A percentile compares a stretch with the other conserved stretches of the same genome.
Conservation (phyloP, 2,329 filamentous ascomycete species). For the Meredithiella fracta region DNA sequence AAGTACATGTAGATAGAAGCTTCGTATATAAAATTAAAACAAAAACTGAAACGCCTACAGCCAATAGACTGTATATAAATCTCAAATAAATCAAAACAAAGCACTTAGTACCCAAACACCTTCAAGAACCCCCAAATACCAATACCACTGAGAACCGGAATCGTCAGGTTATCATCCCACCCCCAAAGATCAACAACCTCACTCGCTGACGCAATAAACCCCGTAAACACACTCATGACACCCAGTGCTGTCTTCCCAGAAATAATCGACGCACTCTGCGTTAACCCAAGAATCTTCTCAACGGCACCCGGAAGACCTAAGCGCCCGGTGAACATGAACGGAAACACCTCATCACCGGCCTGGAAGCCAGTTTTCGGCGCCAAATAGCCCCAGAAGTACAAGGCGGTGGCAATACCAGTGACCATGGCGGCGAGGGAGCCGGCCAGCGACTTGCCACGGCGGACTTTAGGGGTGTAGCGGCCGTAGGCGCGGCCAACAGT, state of each 20-base stretch:
- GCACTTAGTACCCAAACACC: conserved; percentile 45
- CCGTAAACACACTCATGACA: conserved; percentile 70
- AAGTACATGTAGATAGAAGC: background rate
- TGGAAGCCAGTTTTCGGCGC: conserved; percentile 52
- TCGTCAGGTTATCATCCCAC: conserved; percentile 95
- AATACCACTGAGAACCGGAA: conserved; percentile 75
- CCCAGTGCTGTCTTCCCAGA: conserved; percentile 57
- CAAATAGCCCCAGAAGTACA: conserved; percentile 75
- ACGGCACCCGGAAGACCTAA: conserved; percentile 51
- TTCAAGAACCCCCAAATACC: conserved; percentile 87
- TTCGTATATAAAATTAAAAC: background rate
- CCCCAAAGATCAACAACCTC: conserved; percentile 85
- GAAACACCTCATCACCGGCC: conserved; percentile 49
- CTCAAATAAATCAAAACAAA: background rate
- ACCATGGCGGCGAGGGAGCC: conserved; percentile 72
- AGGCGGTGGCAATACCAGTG: conserved; percentile 68
- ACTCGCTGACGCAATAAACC: conserved; percentile 73
- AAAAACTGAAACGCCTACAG: background rate
- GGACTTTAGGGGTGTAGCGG: conserved; percentile 69
- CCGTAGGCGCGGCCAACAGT: conserved; percentile 87
- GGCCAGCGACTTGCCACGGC: conserved; percentile 79
- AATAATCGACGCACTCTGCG: conserved; percentile 41
- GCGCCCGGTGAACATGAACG: conserved; percentile 67
- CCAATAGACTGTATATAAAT: background rate
- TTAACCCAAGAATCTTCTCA: conserved; percentile 44